Evolutionary conservation across 108 stramenopile species (phyloP).

Genomic region (Cyclotella kingstonii): DNA sequence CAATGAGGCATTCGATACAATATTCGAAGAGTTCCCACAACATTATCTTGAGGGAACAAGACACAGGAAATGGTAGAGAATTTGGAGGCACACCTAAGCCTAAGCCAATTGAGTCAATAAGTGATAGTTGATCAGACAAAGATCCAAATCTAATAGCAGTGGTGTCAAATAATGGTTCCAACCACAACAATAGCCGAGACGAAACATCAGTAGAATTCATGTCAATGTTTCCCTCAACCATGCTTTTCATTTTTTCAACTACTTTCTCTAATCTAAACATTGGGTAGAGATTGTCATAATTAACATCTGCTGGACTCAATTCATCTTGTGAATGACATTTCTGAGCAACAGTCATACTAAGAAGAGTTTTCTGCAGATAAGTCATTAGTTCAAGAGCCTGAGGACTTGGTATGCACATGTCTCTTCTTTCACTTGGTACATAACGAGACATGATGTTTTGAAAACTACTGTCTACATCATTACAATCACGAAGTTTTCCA

Average conservation of each 20-base stretch:
- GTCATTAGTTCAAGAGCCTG: slow-evolving; percentile 8
- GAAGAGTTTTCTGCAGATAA: slow-evolving; percentile 12
- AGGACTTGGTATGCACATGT: slow-evolving; percentile 16
- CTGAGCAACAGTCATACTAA: slow-evolving; percentile 20
- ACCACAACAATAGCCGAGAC: slow-evolving; percentile 17
- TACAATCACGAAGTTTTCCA: slow-evolving; percentile 31
- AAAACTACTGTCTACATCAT: slow-evolving; percentile 12
- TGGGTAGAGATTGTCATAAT: slow-evolving; percentile 16
- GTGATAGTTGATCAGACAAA: slow-evolving; percentile 10
- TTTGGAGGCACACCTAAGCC: slow-evolving; percentile 10
- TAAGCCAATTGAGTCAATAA: slow-evolving; percentile 28
- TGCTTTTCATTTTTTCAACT: slow-evolving; percentile 12
- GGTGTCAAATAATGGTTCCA: slow-evolving; percentile 26
- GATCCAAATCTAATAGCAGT: slow-evolving; percentile 18
- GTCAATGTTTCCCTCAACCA: not conserved
- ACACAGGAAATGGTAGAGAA: slow-evolving; percentile 15
- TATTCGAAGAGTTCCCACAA: slow-evolving; percentile 25
- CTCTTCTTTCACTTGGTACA: slow-evolving; percentile 14
- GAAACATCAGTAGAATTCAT: slow-evolving; percentile 6
- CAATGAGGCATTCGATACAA: not conserved
- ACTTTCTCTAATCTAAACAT: slow-evolving; percentile 32
- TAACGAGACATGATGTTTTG: slow-evolving; percentile 10
- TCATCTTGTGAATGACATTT: slow-evolving; percentile 13
- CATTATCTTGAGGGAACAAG: slow-evolving; percentile 18
- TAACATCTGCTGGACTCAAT: slow-evolving; percentile 10